A percentile compares a stretch with the other conserved stretches of the same genome.
Evolutionary conservation across 805 yeast genomes (phyloP).

Genomic region (Candida pseudoglaebosa): DNA sequence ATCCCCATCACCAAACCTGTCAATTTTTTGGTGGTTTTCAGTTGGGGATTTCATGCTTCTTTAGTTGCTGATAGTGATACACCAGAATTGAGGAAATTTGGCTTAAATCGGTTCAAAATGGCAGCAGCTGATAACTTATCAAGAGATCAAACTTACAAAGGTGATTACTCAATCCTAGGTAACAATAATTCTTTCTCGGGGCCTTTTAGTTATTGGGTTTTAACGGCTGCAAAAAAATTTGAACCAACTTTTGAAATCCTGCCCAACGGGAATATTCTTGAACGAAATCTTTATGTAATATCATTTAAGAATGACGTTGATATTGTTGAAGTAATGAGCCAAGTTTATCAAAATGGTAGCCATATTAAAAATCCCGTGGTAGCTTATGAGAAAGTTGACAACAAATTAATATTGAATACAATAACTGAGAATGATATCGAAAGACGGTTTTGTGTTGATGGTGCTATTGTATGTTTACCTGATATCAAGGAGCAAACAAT

Average conservation of each 20-base stretch:
- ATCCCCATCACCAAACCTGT: slow-evolving; percentile 14
- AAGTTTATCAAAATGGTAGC: slow-evolving; percentile 53
- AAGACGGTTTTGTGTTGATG: slow-evolving; percentile 68
- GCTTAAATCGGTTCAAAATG: slow-evolving; percentile 60
- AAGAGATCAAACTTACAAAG: slow-evolving; percentile 50
- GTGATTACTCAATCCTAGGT: slow-evolving; percentile 27
- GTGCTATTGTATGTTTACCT: slow-evolving; percentile 42
- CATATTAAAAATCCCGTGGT: slow-evolving; percentile 52
- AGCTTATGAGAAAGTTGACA: slow-evolving; percentile 32
- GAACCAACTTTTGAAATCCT: slow-evolving; percentile 63
- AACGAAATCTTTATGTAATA: slow-evolving; percentile 42
- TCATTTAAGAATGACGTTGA: slow-evolving; percentile 36
- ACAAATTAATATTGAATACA: not conserved
- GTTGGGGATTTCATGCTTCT: slow-evolving; percentile 87
- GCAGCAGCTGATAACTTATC: slow-evolving; percentile 60
- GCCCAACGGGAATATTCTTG: slow-evolving; percentile 49
- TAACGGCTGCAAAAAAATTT: slow-evolving; percentile 52
- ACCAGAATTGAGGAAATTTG: slow-evolving; percentile 60
- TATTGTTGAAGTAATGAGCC: slow-evolving; percentile 51
- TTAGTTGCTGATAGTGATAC: slow-evolving; percentile 77
- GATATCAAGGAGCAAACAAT: slow-evolving; percentile 14
- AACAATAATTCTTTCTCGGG: slow-evolving; percentile 19
- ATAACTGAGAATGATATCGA: slow-evolving; percentile 7
- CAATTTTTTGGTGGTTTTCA: slow-evolving; percentile 59
- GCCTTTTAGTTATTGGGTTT: slow-evolving; percentile 56